A percentile compares a stretch with the other conserved stretches of the same genome.
Evolutionary conservation across 164 flowering plant species (phyloP).

Genomic region (Vitis cinerea): DNA sequence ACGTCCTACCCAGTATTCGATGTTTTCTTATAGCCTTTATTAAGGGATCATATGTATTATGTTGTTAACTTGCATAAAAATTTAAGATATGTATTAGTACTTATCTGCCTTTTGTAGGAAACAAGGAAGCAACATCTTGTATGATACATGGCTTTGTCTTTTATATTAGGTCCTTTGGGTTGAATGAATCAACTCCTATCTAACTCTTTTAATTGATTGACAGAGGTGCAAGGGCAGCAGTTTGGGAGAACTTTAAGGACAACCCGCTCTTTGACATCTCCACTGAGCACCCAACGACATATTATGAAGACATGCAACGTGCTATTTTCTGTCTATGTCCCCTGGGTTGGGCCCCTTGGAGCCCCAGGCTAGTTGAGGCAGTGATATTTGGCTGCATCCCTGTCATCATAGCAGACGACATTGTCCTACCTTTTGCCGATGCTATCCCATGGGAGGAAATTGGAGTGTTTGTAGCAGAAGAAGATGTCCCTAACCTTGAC

Average conservation of each 20-base stretch:
- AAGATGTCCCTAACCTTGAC: conserved; percentile 85
- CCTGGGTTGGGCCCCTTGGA: conserved; percentile 99
- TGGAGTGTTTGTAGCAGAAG: conserved; percentile 79
- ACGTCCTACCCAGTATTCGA: too few species aligned
- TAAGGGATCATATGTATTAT: too few species aligned
- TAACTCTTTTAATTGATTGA: conserved; percentile 7
- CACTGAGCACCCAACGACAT: conserved; percentile 89
- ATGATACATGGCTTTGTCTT: too few species aligned
- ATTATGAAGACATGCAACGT: conserved; percentile 96
- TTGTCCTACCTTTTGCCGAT: conserved; percentile 89
- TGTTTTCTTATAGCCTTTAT: too few species aligned
- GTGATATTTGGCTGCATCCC: conserved; percentile 96
- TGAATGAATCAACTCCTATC: too few species aligned
- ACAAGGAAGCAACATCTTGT: too few species aligned
- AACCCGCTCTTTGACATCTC: conserved; percentile 92
- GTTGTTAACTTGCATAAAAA: too few species aligned
- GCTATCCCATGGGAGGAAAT: conserved; percentile 98
- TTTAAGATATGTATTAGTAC: too few species aligned
- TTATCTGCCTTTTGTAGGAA: too few species aligned
- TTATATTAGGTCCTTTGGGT: too few species aligned
- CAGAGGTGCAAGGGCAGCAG: conserved; percentile 83
- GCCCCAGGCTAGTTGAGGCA: conserved; percentile 91
- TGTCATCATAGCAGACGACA: conserved; percentile 92
- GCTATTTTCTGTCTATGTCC: conserved; percentile 93
- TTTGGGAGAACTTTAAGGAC: conserved; percentile 85